Conservation (phyloP, 441 rosid species). For the Jatropha podagrica region DNA sequence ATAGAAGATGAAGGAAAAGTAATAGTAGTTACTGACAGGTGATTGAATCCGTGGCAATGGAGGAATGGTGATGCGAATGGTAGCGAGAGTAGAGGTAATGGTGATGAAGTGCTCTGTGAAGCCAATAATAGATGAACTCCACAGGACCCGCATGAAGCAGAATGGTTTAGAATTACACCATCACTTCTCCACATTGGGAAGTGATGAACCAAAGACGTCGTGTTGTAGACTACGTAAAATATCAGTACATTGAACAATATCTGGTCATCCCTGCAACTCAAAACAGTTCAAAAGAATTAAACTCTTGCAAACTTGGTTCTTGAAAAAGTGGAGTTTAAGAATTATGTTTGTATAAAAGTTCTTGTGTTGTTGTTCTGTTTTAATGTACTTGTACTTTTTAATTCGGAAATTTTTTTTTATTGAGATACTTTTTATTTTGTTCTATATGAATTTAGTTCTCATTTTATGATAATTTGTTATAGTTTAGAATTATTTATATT, state of each 20-base stretch:
- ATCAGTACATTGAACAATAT: background rate
- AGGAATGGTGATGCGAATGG: slow-evolving; percentile 66
- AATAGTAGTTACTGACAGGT: slow-evolving; percentile 29
- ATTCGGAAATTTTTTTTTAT: too few relatives aligned
- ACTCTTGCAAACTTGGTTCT: too few relatives aligned
- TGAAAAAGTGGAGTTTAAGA: too few relatives aligned
- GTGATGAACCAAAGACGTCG: background rate
- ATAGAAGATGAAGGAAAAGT: background rate
- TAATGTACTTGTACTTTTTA: too few relatives aligned
- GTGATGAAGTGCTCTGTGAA: slow-evolving; percentile 27
- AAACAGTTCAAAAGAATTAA: too few relatives aligned
- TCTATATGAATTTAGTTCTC: too few relatives aligned
- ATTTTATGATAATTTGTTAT: too few relatives aligned
- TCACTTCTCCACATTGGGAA: background rate
- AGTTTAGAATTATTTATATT: too few relatives aligned
- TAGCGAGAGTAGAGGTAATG: slow-evolving; percentile 46
- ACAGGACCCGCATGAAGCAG: slow-evolving; percentile 28
- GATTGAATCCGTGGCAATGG: slow-evolving; percentile 59
- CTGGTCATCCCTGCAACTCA: slow-evolving; percentile 1
- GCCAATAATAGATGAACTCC: slow-evolving; percentile 26
- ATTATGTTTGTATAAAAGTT: too few relatives aligned
- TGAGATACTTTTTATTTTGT: too few relatives aligned
- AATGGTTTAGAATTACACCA: slow-evolving; percentile 9
- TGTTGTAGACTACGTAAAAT: background rate
- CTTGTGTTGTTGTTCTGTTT: too few relatives aligned